phyloP scores from a whole-genome alignment of 257 asterid species.

The Nicotiana tabacum region DNA sequence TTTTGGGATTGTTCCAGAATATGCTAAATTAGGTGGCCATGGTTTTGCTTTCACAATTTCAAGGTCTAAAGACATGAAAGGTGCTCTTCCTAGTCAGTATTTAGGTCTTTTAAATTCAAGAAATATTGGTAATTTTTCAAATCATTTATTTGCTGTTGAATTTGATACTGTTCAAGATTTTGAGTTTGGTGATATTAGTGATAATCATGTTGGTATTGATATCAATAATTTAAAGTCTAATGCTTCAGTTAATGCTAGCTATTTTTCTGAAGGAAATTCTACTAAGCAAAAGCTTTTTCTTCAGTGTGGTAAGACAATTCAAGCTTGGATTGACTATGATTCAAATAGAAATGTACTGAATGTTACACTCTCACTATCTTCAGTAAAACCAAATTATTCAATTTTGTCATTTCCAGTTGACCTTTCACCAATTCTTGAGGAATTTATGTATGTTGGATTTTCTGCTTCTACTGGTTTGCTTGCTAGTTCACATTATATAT shows the following conservation, averaged over 20 bases:
- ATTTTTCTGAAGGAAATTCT: conserved; percentile 22
- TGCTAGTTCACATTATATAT: conserved; percentile 58
- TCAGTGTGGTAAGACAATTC: conserved; percentile 42
- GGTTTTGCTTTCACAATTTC: conserved; percentile 57
- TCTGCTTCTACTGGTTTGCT: conserved; percentile 81
- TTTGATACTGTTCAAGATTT: conserved; percentile 51
- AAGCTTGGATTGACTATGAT: conserved; percentile 70
- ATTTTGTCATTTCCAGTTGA: conserved; percentile 47
- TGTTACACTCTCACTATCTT: conserved; percentile 54
- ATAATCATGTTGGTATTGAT: conserved; percentile 73
- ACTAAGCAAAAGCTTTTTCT: conserved; percentile 26
- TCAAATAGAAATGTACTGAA: conserved; percentile 23
- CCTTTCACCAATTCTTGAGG: conserved; percentile 45
- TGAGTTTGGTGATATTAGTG: conserved; percentile 48
- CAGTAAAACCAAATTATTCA: conserved; percentile 44
- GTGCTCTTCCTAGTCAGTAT: conserved; percentile 51
- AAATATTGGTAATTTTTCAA: conserved; percentile 43
- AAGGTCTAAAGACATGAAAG: conserved; percentile 27
- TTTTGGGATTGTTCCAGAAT: conserved; percentile 57
- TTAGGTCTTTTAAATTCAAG: conserved; percentile 48
- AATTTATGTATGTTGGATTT: conserved; percentile 69
- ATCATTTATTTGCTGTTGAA: conserved; percentile 67
- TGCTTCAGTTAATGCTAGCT: conserved; percentile 44
- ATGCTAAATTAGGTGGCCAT: conserved; percentile 52
- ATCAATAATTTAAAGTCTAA: conserved; percentile 46